Conservation (phyloP, 441 rosid genomes). For the Euphorbia corollata region DNA sequence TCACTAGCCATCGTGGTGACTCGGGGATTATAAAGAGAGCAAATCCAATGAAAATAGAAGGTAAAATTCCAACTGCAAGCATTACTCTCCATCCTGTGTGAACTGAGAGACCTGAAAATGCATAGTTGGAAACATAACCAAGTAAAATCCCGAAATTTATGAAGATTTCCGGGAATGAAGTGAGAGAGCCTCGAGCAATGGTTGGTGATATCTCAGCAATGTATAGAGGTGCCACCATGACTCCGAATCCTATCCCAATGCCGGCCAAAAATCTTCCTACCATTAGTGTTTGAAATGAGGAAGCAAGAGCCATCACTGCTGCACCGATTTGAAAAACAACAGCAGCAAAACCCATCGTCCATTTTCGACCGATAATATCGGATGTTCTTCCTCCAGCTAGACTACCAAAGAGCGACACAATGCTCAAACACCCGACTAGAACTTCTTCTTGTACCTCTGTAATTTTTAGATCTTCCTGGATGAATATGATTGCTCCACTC, state of each 20-base stretch:
- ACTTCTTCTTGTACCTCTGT: conserved; percentile 73
- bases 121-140: conserved; percentile 83
- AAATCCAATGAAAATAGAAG: conserved; percentile 58
- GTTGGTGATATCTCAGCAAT: conserved; percentile 79
- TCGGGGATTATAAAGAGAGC: conserved; percentile 80
- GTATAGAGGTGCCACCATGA: conserved; percentile 80
- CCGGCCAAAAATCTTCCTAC: conserved; percentile 72
- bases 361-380: conserved; percentile 69
- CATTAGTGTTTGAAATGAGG: conserved; percentile 60
- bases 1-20: conserved; percentile 81
- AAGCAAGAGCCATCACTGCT: conserved; percentile 67
- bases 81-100: conserved; percentile 77
- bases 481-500: conserved; percentile 90
- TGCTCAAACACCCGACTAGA: conserved; percentile 67
- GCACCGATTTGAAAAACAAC: conserved; percentile 66
- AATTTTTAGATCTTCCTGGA: conserved; percentile 70
- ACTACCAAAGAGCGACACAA: conserved; percentile 78
- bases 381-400: conserved; percentile 81
- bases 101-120: conserved; percentile 57
- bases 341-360: conserved; percentile 88
- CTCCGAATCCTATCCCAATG: conserved; percentile 72
- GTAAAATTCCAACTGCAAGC: conserved; percentile 82
- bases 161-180: conserved; percentile 79
- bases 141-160: conserved; percentile 76
- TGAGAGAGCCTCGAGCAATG: conserved; percentile 56